Conservation (phyloP, 805 yeast species). For the Candida methanosorbosa region DNA sequence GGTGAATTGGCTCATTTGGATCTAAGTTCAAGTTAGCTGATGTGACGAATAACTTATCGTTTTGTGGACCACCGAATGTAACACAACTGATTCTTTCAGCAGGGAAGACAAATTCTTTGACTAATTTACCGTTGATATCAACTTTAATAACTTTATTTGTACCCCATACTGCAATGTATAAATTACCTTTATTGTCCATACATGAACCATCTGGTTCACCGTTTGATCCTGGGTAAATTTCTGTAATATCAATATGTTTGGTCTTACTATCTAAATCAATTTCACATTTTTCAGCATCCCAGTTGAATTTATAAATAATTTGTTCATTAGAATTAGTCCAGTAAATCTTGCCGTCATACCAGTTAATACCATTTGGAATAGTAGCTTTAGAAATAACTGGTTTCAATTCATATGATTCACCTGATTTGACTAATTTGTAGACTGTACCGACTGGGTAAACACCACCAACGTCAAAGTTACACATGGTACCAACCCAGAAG, state of each 20-base stretch:
- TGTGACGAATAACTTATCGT: constrained; percentile 57
- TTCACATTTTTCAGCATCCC: constrained; percentile 26
- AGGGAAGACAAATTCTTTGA: constrained; percentile 49
- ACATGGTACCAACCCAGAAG: constrained; percentile 79
- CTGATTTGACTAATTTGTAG: constrained; percentile 28
- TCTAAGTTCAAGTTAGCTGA: constrained; percentile 49
- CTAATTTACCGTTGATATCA: constrained; percentile 37
- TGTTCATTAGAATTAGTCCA: constrained; percentile 45
- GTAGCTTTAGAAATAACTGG: constrained; percentile 30
- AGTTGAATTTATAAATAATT: constrained; percentile 40
- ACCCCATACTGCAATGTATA: constrained; percentile 65
- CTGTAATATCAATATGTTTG: constrained; percentile 28
- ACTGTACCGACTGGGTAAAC: constrained; percentile 45
- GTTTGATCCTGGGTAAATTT: constrained; percentile 6
- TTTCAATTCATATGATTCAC: constrained; percentile 2
- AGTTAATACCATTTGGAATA: constrained; percentile 70
- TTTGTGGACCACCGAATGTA: constrained; percentile 52
- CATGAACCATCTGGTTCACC: constrained; percentile 82
- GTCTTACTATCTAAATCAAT: constrained; percentile 24
- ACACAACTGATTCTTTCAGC: constrained; percentile 55
- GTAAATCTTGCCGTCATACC: constrained; percentile 36
- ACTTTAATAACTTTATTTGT: constrained; percentile 48
- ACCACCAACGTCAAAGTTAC: constrained; percentile 17
- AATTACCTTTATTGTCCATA: constrained; percentile 41
- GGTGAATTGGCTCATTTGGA: constrained; percentile 19